phyloP scores from a whole-genome alignment of 306 rosid genomes.

The Phaseolus lunatus region DNA sequence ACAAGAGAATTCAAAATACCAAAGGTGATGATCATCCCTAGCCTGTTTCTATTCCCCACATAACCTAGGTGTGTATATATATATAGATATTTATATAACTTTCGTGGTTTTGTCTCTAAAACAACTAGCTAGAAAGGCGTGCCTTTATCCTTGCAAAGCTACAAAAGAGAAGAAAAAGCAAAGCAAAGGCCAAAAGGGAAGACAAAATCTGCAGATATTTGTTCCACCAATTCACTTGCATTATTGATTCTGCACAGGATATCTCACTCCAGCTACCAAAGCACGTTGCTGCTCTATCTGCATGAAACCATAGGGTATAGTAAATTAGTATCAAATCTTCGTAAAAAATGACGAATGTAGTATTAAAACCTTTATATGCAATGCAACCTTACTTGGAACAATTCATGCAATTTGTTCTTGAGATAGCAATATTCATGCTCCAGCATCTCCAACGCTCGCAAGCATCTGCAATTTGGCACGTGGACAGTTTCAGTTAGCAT shows the following conservation, averaged over 20 bases:
- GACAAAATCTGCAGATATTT: neutral
- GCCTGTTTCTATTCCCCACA: neutral
- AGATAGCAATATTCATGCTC: conserved; percentile 93
- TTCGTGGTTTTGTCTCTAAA: too few relatives aligned
- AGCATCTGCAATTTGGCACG: conserved; percentile 56
- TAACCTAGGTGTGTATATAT: neutral
- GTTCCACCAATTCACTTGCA: conserved; percentile 1
- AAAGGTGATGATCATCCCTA: neutral
- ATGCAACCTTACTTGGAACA: conserved; percentile 66
- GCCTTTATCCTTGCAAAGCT: neutral
- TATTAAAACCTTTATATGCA: neutral
- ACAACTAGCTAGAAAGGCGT: neutral
- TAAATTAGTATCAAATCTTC: neutral
- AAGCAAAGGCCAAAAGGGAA: neutral
- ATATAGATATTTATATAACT: too few relatives aligned
- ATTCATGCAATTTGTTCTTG: conserved; percentile 85
- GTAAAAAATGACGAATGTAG: neutral
- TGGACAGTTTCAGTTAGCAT: neutral
- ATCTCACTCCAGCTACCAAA: conserved; percentile 82
- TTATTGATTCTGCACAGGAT: conserved; percentile 70
- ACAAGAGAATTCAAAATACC: neutral
- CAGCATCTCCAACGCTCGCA: conserved; percentile 80
- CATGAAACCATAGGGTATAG: neutral
- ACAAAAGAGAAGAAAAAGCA: too few relatives aligned
- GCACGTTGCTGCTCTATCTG: conserved; percentile 93